A percentile compares a stretch with the other conserved stretches of the same genome.
These are phyloP conservation scores for Rhynchosporium agropyri DNA, from an alignment of 2,329 filamentous ascomycete genomes.

Conservation along the genomic window DNA sequence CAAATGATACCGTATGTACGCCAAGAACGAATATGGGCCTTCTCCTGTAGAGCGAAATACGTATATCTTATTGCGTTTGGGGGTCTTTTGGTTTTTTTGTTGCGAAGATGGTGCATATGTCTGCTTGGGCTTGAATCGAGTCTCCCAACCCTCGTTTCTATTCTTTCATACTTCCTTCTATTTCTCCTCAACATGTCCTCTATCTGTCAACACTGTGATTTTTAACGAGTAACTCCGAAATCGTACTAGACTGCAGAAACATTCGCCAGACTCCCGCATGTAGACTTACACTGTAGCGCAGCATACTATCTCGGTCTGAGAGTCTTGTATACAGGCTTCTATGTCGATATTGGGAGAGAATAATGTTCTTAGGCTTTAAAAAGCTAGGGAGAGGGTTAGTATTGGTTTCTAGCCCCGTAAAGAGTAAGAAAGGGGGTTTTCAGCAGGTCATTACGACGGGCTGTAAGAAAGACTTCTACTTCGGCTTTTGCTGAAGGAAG, in stretches of 20 bases:
- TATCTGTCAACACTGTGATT: not conserved
- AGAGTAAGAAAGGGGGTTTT: not conserved
- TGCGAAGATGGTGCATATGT: not conserved
- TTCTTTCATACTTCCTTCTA: not conserved
- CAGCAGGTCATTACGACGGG: not conserved
- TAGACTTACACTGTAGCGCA: not conserved
- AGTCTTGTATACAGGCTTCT: constrained; percentile 1
- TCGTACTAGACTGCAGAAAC: not conserved
- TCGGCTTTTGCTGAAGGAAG: too few species aligned
- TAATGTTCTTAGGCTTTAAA: constrained; percentile 2
- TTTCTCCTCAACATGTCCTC: not conserved
- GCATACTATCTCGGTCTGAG: constrained; percentile 4
- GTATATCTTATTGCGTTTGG: constrained; percentile 1
- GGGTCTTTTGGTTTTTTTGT: not conserved
- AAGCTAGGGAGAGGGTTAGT: not conserved
- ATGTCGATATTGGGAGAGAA: constrained; percentile 5
- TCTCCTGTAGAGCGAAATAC: not conserved
- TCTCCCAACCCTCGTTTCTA: not conserved
- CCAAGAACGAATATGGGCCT: constrained; percentile 7
- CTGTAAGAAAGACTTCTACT: not conserved
- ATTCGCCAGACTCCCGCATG: not conserved
- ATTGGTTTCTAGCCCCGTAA: not conserved
- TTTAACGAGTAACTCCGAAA: not conserved
- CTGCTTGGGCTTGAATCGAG: too few species aligned
- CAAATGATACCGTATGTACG: not conserved